Evolutionary conservation across 257 asterid species (phyloP), one percentile per base, ranked within the genome.

Genomic region (Solanum clarkiae): DNA sequence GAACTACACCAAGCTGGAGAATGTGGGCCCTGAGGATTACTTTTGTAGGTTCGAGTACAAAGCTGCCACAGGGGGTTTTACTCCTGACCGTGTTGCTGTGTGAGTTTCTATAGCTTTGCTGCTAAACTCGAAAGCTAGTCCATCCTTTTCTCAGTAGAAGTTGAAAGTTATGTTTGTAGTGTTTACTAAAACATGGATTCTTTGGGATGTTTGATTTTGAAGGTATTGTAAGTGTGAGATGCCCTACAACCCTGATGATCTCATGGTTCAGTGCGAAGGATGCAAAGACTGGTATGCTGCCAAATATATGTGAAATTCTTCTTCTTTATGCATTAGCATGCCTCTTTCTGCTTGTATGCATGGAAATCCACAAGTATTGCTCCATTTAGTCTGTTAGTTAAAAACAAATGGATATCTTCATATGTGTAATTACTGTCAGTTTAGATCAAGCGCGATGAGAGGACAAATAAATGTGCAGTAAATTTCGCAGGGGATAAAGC

Each of bases 1-100:
- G 91, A 93, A 91, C 93, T 94, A 94, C 88, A 93, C 94, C 85
- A 93, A 93, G 90, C 93, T 94, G 8, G 96, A 93, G 89, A 93
- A 94, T 86, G 98, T 94, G 84, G 97, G 94, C 18, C 81, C 93
- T 2, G 97, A 94, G 88, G 98, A 94, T 86, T 94, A 94, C 90
- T 94, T 92, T 75, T 92, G 93, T 88, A 89, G 97, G 89, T 93
- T 94, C 24, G 98, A 94, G 90, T 94, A 94, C 84, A 94, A 93
- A 91, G 98, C 97, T 60, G 92, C 97, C 47, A 94, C 97, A 8
- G 98, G 98, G 62, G 96, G 97, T 47, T 94, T 94, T 91, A 93
- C 93, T 83, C 98, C 98, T 11, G 97, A 94, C 83, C 97, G 97
- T 60, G 97, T 94, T 82, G 97, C 97, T 85, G 98, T 94, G 98